A percentile compares a stretch with the other conserved stretches of the same genome.
phyloP scores from a whole-genome alignment of 306 rosid genomes.

The Citrullus colocynthis region DNA sequence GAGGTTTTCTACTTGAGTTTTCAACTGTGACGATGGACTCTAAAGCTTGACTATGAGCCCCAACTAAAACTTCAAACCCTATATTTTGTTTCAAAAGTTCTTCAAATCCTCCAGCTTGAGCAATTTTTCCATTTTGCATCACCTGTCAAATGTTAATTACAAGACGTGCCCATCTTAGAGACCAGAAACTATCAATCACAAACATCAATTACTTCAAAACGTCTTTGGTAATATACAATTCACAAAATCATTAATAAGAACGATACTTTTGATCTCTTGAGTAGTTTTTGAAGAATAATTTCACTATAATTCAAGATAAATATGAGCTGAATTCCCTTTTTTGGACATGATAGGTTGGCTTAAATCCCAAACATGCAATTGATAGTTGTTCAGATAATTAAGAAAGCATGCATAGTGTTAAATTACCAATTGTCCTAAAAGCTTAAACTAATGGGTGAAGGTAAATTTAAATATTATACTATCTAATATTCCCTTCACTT shows the following conservation, averaged over 20 bases:
- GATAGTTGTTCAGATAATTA: not conserved
- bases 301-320: not conserved
- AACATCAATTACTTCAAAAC: not conserved
- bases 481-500: too few species aligned
- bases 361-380: not conserved
- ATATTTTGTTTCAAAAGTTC: conserved; percentile 68
- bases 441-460: too few species aligned
- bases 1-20: conserved; percentile 36
- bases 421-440: too few species aligned
- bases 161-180: not conserved
- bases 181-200: not conserved
- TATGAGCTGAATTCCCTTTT: not conserved
- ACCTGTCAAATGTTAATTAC: conserved; percentile 32
- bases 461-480: too few species aligned
- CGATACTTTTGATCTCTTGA: not conserved
- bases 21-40: conserved; percentile 56
- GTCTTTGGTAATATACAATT: not conserved
- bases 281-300: not conserved
- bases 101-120: conserved; percentile 76
- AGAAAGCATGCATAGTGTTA: not conserved
- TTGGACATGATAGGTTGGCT: not conserved
- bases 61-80: conserved; percentile 83
- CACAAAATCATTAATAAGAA: not conserved
- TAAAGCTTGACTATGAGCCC: conserved; percentile 87
- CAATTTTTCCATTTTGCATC: conserved; percentile 80